Base-by-base conservation (phyloP, 495 filamentous ascomycete species). In the Penicillium antarcticum region DNA sequence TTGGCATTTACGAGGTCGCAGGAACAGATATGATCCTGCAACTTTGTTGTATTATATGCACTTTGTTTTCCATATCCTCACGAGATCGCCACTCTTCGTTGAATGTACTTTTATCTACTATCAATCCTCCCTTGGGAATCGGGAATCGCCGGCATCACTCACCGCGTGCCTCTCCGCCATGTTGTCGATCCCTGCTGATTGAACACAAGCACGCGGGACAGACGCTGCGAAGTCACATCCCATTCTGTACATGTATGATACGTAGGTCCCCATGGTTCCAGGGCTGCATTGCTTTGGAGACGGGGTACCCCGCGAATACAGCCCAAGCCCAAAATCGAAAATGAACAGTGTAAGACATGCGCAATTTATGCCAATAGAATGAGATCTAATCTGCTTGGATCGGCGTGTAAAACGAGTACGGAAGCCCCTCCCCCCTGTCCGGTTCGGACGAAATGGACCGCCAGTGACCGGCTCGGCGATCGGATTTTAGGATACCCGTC, bases 31-130 rank as follows among this genome's bases (percentile, higher is more conserved):
- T 52, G 23, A 10, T 32, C 42, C 36, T 32, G 48, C 26, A 35
- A 51, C 50, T 52, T 56, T 40, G 42, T 45, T 63, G 60, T 66
- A 64, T 52, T 60, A 56, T 60, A 63, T 55, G 41, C 51, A 48
- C 56, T 56, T 43, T 61, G 44, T 42, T 59, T 65, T 49, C 54
- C 67, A 71, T 73, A 74, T 66, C 61, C 62, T 62, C 51, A 63
- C 50, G 60, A 69, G 62, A 70, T 75, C 72, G 61, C 72, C 72
- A 62, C 72, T 75, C 71, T 45, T 69, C 62, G 53, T 60, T 62
- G 48, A 63, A 57, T 61, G 56, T 64, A 58, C 42, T 62, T 55
- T 48, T 49, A 52, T 53, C 42, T 48, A 49, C 42, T 40, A 47
- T 57, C 40, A 18, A 44, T 48, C 18, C 12, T 11, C 18, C 16